Base-by-base conservation (phyloP, 352 stramenopile genomes). In the Phytophthora pistaciae region DNA sequence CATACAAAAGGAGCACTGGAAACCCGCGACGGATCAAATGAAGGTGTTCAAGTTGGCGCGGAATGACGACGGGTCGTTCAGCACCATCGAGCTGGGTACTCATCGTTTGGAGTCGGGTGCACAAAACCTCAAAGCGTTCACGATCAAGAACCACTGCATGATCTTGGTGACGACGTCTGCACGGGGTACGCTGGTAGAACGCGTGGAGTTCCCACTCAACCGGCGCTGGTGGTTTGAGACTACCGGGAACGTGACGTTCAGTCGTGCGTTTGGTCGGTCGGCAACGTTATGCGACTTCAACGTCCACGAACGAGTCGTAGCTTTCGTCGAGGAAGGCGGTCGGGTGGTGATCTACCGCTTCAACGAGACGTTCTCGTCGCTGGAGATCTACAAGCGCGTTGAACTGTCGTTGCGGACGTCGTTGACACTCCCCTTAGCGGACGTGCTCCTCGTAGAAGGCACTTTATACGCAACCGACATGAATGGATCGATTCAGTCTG, bases 401-500 rank as follows among this genome's bases (percentile, higher is more conserved):
- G 70, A 76, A 4, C 33, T 81, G 25, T 69, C 66, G 23, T 13
- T 81, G 11, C 53, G 62, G 29, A 78, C 61, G 10, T 76, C 70
- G 18, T 54, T 78, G 54, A 31, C 10, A n/a, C 62, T 81, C 16
- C 70, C 70, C 27, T 70, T 69, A 0, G 46, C 21, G n/a, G 49
- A 73, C 27, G 38, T 78, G 6, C 58, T 81, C 1, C 8, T 81
- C 0, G 52, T 69, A 25, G 70, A 81, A 59, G 69, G 57, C 1
- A 67, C 29, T n/a, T 23, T 91, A 5, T 81, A 80, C 29, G 58
- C 83, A n/a, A 75, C 60, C 7, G 83, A 87, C 36, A 42, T 27
- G 3, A 64, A 66, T 11, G 72, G 75, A 5, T 65, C 62, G 1
- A 70, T 80, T 3, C 82, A 88, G 48, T 81, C 76, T 11, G 61